Conservation (phyloP, 495 filamentous ascomycete genomes). For the Rusavskia elegans region DNA sequence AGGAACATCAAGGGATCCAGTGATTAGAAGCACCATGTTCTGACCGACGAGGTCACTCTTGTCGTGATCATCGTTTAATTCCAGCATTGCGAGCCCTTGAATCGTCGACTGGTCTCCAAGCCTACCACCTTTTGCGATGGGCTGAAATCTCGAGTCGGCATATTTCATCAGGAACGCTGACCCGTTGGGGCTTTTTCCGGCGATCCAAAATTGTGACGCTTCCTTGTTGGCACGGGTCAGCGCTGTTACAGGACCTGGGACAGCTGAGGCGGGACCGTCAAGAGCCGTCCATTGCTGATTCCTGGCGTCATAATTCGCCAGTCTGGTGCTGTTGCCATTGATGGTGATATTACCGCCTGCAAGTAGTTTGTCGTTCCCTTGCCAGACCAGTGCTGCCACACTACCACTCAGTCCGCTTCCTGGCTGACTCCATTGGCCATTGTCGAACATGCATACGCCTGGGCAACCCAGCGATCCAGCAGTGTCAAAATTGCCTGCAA, state of each 20-base stretch:
- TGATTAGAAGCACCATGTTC: constrained; percentile 60
- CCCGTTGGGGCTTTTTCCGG: constrained; percentile 49
- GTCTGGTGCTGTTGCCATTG: constrained; percentile 41
- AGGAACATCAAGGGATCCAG: constrained; percentile 61
- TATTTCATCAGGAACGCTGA: constrained; percentile 66
- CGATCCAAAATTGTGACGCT: constrained; percentile 59
- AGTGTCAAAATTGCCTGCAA: constrained; percentile 64
- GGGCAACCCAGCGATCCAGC: constrained; percentile 76
- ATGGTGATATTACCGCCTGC: constrained; percentile 63
- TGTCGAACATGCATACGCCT: constrained; percentile 63
- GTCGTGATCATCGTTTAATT: constrained; percentile 48
- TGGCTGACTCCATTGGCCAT: constrained; percentile 61
- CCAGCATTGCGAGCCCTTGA: constrained; percentile 65
- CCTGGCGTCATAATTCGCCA: constrained; percentile 60
- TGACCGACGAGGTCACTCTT: constrained; percentile 43
- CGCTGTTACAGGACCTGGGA: constrained; percentile 67
- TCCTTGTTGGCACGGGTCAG: constrained; percentile 55
- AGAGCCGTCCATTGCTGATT: constrained; percentile 47
- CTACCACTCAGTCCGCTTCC: constrained; percentile 52
- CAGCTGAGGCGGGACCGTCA: constrained; percentile 37
- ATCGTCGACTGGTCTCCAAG: constrained; percentile 52
- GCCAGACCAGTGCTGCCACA: constrained; percentile 61
- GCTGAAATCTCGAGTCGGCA: constrained; percentile 42
- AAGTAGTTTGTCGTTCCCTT: constrained; percentile 47
- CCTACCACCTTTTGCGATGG: constrained; percentile 29